These are phyloP conservation scores for Dendrobium huoshanense DNA, from an alignment of 106 monocot genomes.

Conservation along the genomic window DNA sequence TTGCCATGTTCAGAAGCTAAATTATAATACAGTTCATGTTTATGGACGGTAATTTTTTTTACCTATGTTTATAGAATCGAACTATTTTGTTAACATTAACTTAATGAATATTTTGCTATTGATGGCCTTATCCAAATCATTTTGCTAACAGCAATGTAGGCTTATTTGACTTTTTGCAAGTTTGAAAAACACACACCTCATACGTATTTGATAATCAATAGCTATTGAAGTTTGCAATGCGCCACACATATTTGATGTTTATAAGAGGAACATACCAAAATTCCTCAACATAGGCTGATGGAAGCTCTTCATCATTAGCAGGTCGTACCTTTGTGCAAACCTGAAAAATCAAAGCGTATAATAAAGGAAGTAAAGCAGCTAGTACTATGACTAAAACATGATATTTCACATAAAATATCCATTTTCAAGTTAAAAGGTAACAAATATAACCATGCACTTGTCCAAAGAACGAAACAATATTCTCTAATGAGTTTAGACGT, in stretches of 20 bases:
- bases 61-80: background rate
- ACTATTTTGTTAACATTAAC: background rate
- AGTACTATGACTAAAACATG: background rate
- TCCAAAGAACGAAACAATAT: no score
- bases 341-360: conserved; percentile 20
- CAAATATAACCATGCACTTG: background rate
- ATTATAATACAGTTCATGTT: background rate
- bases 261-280: conserved; percentile 44
- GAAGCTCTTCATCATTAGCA: conserved; percentile 89
- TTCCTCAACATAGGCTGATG: conserved; percentile 77
- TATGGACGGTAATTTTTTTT: background rate
- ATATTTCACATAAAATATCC: background rate
- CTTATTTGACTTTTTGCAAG: background rate
- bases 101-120: background rate
- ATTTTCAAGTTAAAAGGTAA: background rate
- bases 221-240: background rate
- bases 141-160: background rate
- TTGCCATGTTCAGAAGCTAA: background rate
- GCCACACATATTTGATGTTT: background rate
- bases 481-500: background rate
- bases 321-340: conserved; percentile 71
- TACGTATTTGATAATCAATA: background rate
- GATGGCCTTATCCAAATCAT: background rate
- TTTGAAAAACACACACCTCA: background rate
- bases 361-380: conserved; percentile 8